phyloP scores from a whole-genome alignment of 805 yeast genomes.

The Ogataea minuta region DNA sequence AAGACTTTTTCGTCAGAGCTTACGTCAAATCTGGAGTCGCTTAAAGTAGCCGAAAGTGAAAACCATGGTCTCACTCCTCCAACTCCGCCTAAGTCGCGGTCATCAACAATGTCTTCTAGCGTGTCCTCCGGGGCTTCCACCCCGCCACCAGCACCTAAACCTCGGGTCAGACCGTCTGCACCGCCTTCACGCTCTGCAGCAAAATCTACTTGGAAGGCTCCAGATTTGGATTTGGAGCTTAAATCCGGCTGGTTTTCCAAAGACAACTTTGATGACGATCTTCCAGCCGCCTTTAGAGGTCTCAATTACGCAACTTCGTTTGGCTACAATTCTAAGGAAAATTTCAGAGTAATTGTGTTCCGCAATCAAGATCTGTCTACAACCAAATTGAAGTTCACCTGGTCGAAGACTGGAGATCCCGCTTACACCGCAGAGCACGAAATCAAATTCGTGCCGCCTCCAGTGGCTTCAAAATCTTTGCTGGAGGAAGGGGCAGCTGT shows the following conservation, averaged over 20 bases:
- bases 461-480: slow-evolving; percentile 35
- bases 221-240: slow-evolving; percentile 43
- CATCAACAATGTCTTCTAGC: slow-evolving; percentile 25
- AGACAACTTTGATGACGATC: slow-evolving; percentile 20
- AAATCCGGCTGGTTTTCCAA: slow-evolving; percentile 47
- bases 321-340: slow-evolving; percentile 29
- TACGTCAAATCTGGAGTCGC: slow-evolving; percentile 8
- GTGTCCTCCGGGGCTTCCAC: slow-evolving; percentile 10
- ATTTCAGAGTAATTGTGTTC: slow-evolving; percentile 35
- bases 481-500: slow-evolving; percentile 36
- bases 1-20: slow-evolving; percentile 3
- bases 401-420: slow-evolving; percentile 36
- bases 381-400: slow-evolving; percentile 35
- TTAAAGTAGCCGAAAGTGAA: slow-evolving; percentile 14
- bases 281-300: slow-evolving; percentile 42
- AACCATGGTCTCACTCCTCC: slow-evolving; percentile 11
- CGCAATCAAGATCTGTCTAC: slow-evolving; percentile 45
- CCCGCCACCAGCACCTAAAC: slow-evolving; percentile 16
- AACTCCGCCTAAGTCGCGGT: slow-evolving; percentile 36
- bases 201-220: slow-evolving; percentile 31
- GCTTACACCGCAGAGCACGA: slow-evolving; percentile 30
- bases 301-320: slow-evolving; percentile 34
- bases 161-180: slow-evolving; percentile 13
- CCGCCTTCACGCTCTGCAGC: slow-evolving; percentile 16
- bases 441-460: slow-evolving; percentile 42